Percentiles rank a stretch among this genome's conserved stretches.
These are phyloP conservation scores for Solanum acaule DNA, from an alignment of 257 asterid genomes.

Conservation along the genomic window DNA sequence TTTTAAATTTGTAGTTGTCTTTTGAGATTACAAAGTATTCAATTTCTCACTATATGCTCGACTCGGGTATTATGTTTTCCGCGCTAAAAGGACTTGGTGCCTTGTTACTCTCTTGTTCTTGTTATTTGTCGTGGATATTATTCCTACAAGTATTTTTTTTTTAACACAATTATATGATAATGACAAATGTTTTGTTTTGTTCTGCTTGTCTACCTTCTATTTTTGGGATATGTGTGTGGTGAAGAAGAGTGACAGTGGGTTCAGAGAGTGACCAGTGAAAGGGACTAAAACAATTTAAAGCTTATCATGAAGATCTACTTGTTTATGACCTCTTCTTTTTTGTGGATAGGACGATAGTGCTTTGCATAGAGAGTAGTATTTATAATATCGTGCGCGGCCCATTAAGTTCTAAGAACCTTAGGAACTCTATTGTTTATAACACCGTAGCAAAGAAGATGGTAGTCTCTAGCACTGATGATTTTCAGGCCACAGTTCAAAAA, in stretches of 20 bases:
- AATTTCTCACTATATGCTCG: neutral
- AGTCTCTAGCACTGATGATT: neutral
- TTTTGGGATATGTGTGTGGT: neutral
- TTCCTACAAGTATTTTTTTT: neutral
- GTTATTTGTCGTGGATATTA: neutral
- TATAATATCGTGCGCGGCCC: no score
- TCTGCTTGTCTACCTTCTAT: neutral
- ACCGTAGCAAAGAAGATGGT: neutral
- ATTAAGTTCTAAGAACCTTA: neutral
- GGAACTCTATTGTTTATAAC: neutral
- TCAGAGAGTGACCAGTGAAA: neutral
- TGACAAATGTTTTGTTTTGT: no score
- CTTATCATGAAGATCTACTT: neutral
- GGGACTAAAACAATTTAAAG: neutral
- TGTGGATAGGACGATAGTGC: neutral
- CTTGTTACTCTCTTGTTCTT: neutral
- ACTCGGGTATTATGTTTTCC: no score
- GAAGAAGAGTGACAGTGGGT: neutral
- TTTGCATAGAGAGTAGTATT: no score
- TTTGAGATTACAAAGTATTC: neutral
- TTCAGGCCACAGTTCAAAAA: neutral
- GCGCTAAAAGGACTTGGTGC: no score
- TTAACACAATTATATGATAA: neutral
- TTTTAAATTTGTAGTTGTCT: neutral
- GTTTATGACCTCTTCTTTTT: neutral